Evolutionary conservation across 306 rosid genomes (phyloP).

Genomic region (Geum urbanum): DNA sequence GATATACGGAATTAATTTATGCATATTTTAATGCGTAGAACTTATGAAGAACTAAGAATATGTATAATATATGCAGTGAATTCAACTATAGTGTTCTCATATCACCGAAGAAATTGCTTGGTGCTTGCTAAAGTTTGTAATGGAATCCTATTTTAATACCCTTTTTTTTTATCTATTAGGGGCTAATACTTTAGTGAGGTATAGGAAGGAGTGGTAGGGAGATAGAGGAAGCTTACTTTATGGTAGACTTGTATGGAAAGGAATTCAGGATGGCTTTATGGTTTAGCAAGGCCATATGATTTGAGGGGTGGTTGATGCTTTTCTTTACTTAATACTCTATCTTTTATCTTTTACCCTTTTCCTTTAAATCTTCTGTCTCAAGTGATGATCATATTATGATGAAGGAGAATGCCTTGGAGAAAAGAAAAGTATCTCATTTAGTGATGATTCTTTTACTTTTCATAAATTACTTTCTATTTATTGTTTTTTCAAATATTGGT

Average conservation of each 20-base stretch:
- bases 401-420: slow-evolving; percentile 19
- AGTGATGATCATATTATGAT: slow-evolving; percentile 7
- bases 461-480: background rate
- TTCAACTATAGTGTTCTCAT: background rate
- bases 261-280: slow-evolving; percentile 22
- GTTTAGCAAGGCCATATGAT: slow-evolving; percentile 10
- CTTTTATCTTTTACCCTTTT: background rate
- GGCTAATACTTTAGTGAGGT: background rate
- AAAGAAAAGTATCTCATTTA: slow-evolving; percentile 11
- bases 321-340: slow-evolving; percentile 25
- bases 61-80: background rate
- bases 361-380: slow-evolving; percentile 7
- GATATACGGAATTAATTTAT: too few species aligned
- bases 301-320: slow-evolving; percentile 17
- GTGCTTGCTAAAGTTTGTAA: background rate
- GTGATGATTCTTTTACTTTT: background rate
- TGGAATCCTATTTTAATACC: background rate
- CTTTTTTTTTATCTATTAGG: background rate
- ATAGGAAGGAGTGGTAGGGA: background rate
- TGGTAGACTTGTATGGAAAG: slow-evolving; percentile 3
- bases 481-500: background rate
- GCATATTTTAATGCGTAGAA: slow-evolving; percentile 8
- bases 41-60: background rate
- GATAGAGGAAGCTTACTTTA: background rate
- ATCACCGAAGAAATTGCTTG: background rate